Evolutionary conservation across 768 basidiomycete species (phyloP).

Genomic region (Agrocybe chaxingu): DNA sequence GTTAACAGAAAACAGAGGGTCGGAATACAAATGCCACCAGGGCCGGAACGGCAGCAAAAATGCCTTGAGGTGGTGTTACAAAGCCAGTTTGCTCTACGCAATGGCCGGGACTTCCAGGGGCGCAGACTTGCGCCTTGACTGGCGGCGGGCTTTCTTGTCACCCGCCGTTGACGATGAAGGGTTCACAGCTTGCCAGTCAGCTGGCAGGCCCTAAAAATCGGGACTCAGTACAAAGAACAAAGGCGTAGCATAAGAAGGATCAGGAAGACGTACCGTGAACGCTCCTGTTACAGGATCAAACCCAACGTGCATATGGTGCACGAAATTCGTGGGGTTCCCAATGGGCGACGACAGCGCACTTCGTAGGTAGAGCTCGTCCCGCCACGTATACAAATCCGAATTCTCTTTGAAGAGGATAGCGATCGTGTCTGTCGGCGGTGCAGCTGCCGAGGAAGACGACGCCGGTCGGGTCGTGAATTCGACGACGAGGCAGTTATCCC

Average conservation of each 20-base stretch:
- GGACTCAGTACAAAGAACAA: neutral
- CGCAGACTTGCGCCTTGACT: constrained; percentile 15
- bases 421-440: constrained; percentile 21
- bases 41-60: too few species aligned
- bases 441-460: constrained; percentile 11
- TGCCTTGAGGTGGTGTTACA: too few species aligned
- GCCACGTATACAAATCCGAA: constrained; percentile 28
- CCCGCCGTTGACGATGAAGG: constrained; percentile 1
- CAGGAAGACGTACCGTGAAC: constrained; percentile 18
- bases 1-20: too few species aligned
- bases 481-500: constrained; percentile 21
- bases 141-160: constrained; percentile 14
- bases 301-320: constrained; percentile 30
- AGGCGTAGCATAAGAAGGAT: neutral
- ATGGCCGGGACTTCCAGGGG: constrained; percentile 3
- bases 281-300: constrained; percentile 26
- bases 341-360: constrained; percentile 24
- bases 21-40: too few species aligned
- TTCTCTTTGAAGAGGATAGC: constrained; percentile 25
- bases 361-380: constrained; percentile 26
- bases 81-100: too few species aligned
- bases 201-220: constrained; percentile 13
- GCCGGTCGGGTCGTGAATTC: constrained; percentile 16
- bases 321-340: constrained; percentile 28
- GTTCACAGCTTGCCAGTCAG: constrained; percentile 15